Evolutionary conservation across 1,284 basidiomycete species (phyloP).

Genomic region (Ustilago esculenta): DNA sequence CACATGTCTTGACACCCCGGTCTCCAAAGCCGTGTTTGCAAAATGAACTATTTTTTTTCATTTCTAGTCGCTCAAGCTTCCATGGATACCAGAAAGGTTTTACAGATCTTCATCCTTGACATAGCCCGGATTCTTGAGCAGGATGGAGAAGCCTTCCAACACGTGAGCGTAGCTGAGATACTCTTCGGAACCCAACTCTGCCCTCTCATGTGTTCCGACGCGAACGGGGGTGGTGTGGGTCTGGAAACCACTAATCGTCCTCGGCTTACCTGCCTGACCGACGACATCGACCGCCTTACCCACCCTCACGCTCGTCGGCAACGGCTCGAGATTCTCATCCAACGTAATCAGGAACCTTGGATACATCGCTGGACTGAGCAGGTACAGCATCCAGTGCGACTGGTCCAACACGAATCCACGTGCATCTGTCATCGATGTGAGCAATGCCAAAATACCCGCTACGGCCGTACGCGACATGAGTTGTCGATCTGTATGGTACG

Average conservation of each 20-base stretch:
- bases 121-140: constrained; percentile 69
- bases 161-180: constrained; percentile 84
- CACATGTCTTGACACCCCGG: neutral
- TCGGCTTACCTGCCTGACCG: constrained; percentile 68
- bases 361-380: constrained; percentile 94
- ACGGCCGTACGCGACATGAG: constrained; percentile 90
- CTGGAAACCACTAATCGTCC: constrained; percentile 70
- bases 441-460: constrained; percentile 86
- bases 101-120: constrained; percentile 61
- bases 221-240: constrained; percentile 96
- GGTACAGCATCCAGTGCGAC: constrained; percentile 98
- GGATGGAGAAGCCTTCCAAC: constrained; percentile 62
- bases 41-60: too few relatives aligned
- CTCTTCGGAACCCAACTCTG: constrained; percentile 96
- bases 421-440: constrained; percentile 92
- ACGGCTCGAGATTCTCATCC: constrained; percentile 76
- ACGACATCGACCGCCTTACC: constrained; percentile 75
- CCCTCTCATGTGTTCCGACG: constrained; percentile 89
- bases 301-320: constrained; percentile 91
- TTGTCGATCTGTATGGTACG: constrained; percentile 92
- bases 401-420: constrained; percentile 93
- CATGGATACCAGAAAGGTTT: too few relatives aligned
- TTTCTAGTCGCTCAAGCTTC: too few relatives aligned
- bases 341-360: constrained; percentile 98
- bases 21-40: too few relatives aligned